Base-by-base conservation (phyloP, 1,284 basidiomycete species). In the Ceratobasidium sp. region DNA sequence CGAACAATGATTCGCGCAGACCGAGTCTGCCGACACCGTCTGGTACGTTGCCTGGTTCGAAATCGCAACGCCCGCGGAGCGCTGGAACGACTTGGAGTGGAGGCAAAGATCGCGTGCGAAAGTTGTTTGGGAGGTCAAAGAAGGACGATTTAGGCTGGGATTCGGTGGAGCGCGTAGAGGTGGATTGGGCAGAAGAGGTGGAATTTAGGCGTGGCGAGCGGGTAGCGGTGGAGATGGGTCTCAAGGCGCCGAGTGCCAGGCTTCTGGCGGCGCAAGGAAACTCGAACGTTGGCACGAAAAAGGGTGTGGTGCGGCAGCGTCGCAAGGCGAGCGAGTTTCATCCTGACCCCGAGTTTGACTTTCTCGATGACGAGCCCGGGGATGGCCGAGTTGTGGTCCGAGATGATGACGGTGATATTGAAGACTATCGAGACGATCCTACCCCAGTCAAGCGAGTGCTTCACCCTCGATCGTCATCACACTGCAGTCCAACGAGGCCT, bases 161-260 rank as follows among this genome's bases (percentile, higher is more conserved):
- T 46, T 41, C 39, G 6, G 65, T 18, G 14, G 65, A 58, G 21
- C 39, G 10, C 16, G 53, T 55, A 3, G 53, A 30, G 9, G 53
- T 70, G 23, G 59, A 62, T 64, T 62, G 59, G 61, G 71, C 71
- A 30, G 71, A 64, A 18, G 59, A 72, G n/a, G 59, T 72, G 36
- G 71, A 72, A 61, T 62, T 58, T 57, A 70, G 65, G 65, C 71
- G 59, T 12, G 59, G 71, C 4, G 53, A 65, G 36, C 57, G 59
- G 45, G 61, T 64, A 9, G 61, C 65, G 23, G 65, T 70, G 39
- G 65, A 70, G 55, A 70, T 70, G 65, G 65, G 65, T 30, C 32
- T 70, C 10, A 70, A 70, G 41, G 65, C 55, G 41, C 65, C 65
- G 12, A 70, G 65, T 36, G 36, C 53, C 6, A 53, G 32, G 32